These are phyloP conservation scores for Pseudogymnoascus sp. DNA, from an alignment of 2,329 filamentous ascomycete genomes.

Conservation along the genomic window DNA sequence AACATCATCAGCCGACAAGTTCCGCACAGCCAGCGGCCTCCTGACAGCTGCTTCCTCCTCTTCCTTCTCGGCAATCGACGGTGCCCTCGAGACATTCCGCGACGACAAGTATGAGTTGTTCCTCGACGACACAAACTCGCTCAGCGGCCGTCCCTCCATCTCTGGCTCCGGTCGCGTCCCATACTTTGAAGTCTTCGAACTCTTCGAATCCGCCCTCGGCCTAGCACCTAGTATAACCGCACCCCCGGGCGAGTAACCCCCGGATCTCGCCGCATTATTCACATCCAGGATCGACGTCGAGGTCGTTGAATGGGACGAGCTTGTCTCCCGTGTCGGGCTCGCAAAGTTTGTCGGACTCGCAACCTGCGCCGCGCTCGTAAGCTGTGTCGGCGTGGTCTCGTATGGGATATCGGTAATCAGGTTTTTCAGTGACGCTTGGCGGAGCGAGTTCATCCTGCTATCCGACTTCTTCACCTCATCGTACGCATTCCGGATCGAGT, in stretches of 20 bases:
- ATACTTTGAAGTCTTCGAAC: constrained; percentile 42
- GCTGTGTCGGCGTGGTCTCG: constrained; percentile 62
- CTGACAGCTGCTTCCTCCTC: constrained; percentile 18
- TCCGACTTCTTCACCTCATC: constrained; percentile 63
- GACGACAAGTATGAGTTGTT: constrained; percentile 13
- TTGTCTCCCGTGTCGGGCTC: constrained; percentile 45
- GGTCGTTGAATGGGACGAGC: neutral
- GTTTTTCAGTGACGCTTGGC: constrained; percentile 60
- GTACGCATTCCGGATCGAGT: constrained; percentile 68
- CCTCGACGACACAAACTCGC: constrained; percentile 24
- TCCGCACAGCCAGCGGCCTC: neutral
- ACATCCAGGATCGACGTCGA: constrained; percentile 58
- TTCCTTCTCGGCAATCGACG: constrained; percentile 25
- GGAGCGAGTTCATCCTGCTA: constrained; percentile 56
- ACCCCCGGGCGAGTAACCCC: constrained; percentile 61
- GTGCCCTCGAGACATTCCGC: constrained; percentile 19
- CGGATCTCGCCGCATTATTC: constrained; percentile 58
- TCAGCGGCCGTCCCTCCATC: constrained; percentile 28
- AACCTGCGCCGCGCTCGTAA: constrained; percentile 17
- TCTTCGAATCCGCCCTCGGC: neutral
- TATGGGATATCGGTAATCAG: constrained; percentile 58
- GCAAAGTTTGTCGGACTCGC: constrained; percentile 23
- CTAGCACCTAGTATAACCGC: neutral
- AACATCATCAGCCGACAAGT: constrained; percentile 20
- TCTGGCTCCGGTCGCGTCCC: constrained; percentile 28